phyloP scores from a whole-genome alignment of 208 protist species.

The Borovskyia barvae region DNA sequence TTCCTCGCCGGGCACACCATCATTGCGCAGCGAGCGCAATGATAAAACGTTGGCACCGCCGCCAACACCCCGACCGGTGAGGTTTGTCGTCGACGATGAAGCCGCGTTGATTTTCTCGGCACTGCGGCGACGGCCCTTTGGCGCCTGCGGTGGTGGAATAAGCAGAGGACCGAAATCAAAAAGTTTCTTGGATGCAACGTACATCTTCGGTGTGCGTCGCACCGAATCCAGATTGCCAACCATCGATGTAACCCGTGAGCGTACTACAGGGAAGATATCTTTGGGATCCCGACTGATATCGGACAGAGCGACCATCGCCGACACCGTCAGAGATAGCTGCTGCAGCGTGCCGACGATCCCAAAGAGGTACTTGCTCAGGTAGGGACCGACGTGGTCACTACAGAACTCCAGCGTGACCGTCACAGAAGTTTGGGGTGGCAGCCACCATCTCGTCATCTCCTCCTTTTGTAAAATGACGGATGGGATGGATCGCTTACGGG shows the following conservation, averaged over 20 bases:
- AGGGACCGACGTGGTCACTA: slow-evolving; percentile 45
- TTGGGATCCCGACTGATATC: slow-evolving; percentile 86
- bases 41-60: not conserved
- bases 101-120: slow-evolving; percentile 11
- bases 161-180: slow-evolving; percentile 97
- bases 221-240: not conserved
- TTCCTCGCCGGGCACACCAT: slow-evolving; percentile 33
- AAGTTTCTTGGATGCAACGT: slow-evolving; percentile 49
- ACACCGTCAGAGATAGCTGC: slow-evolving; percentile 44
- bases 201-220: slow-evolving; percentile 51
- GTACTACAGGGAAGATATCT: slow-evolving; percentile 75
- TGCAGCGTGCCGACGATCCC: slow-evolving; percentile 79
- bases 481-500: slow-evolving; percentile 27
- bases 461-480: slow-evolving; percentile 33
- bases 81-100: not conserved
- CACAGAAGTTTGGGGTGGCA: slow-evolving; percentile 64
- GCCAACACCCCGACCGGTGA: not conserved
- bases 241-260: slow-evolving; percentile 26
- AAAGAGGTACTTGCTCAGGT: slow-evolving; percentile 57
- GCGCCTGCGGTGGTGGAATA: slow-evolving; percentile 35
- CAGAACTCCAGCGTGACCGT: slow-evolving; percentile 82
- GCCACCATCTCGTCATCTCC: slow-evolving; percentile 82
- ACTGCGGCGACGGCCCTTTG: slow-evolving; percentile 36
- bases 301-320: slow-evolving; percentile 62
- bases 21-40: not conserved